Base-by-base conservation (phyloP, 805 yeast genomes). In the Ogataea dorogensis region DNA sequence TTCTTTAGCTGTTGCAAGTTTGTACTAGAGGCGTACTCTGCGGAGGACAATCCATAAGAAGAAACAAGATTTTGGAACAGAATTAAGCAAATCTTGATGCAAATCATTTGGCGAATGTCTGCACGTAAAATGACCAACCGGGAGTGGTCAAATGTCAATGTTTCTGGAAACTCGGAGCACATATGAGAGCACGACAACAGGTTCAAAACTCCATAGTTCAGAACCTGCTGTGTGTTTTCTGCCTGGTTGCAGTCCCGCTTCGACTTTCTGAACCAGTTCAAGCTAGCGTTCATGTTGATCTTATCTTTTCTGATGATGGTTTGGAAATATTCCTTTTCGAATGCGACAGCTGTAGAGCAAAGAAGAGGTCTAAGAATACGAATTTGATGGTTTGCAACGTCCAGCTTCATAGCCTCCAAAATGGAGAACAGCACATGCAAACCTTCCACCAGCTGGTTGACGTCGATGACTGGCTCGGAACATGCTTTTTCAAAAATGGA, bases 301-400 rank as follows among this genome's bases (percentile, higher is more conserved):
- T 80, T 83, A 43, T 77, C 70, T 41, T 75, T 78, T 37, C 49
- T 53, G 15, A 73, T 63, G 42, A 76, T 64, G 44, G 69, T 75
- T 36, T 64, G 65, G 56, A 82, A 86, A 62, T 87, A 87, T 58
- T 86, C 95, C 51, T 79, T 79, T 63, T 89, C 98, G 53, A 89
- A 86, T 42, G 84, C 89, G 9, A 84, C 82, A 2, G 96, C 93
- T 22, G 93, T 85, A 51, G 86, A 88, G 40, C 87, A 77, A 31
- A 91, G 68, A 2, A 83, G 81, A 2, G 96, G 95, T 52, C 96
- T 72, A 36, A 88, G 66, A 14, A 86, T 77, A 47, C 95, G 72
- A 36, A 91, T 86, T 63, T 89, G 96, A 56, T 89, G 96, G 62
- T 89, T 89, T 11, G 97, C 96, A 38, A 88, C 93, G 54, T 91